phyloP scores from a whole-genome alignment of 1,284 basidiomycete species.

The Puccinia horiana region DNA sequence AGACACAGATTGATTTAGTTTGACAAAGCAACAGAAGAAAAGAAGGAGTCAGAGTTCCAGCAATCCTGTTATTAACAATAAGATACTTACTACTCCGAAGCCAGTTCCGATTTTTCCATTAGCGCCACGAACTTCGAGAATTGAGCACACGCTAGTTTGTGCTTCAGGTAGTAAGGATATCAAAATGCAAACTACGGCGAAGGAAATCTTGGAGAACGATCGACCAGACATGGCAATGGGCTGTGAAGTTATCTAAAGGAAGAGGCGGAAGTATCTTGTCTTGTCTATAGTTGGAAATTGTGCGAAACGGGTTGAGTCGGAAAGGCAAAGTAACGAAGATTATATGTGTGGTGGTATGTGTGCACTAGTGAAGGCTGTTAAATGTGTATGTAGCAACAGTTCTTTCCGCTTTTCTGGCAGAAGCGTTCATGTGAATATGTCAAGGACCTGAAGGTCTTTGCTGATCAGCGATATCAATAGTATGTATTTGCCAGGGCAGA shows the following conservation, averaged over 20 bases:
- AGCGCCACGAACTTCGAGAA: constrained; percentile 27
- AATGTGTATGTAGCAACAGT: neutral
- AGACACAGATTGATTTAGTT: no score
- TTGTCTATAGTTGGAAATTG: neutral
- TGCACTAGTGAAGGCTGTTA: neutral
- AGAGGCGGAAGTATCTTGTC: no score
- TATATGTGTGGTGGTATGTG: neutral
- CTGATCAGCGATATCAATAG: neutral
- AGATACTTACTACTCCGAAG: constrained; percentile 36
- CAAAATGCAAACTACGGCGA: constrained; percentile 1
- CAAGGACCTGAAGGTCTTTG: neutral
- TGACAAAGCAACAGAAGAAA: neutral
- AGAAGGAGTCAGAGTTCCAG: neutral
- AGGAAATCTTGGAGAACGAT: neutral
- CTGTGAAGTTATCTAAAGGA: neutral
- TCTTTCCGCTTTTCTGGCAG: neutral
- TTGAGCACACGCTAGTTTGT: constrained; percentile 31
- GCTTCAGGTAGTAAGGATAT: constrained; percentile 3
- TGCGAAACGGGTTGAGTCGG: neutral
- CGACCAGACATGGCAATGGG: constrained; percentile 8
- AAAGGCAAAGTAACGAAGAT: neutral
- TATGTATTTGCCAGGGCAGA: neutral
- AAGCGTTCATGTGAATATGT: neutral
- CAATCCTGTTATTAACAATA: neutral
- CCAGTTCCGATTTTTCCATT: constrained; percentile 34